phyloP scores from a whole-genome alignment of 2,329 filamentous ascomycete species.

The Ascochyta lentis region DNA sequence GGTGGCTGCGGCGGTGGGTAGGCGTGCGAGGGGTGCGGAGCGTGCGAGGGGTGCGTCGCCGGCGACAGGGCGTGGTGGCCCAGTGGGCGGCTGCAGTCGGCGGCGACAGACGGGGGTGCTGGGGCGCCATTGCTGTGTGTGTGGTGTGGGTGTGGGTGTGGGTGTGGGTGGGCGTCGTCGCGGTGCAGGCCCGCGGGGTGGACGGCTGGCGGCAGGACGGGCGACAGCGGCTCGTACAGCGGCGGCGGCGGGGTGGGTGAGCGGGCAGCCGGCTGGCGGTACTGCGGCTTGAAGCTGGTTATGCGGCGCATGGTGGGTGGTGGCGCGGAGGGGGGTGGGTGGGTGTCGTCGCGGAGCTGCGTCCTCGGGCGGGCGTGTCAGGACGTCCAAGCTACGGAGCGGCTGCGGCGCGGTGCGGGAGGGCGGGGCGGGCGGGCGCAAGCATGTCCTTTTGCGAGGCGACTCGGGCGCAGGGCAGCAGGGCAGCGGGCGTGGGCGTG shows the following conservation, averaged over 20 bases:
- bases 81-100: slow-evolving; percentile 17
- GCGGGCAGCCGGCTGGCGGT: slow-evolving; percentile 40
- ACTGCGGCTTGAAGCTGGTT: slow-evolving; percentile 45
- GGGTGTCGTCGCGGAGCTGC: slow-evolving; percentile 13
- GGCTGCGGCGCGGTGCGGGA: slow-evolving; percentile 32
- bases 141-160: slow-evolving; percentile 6
- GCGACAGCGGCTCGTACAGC: slow-evolving; percentile 47
- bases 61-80: slow-evolving; percentile 19
- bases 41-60: slow-evolving; percentile 20
- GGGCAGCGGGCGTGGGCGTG: slow-evolving; percentile 22
- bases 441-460: slow-evolving; percentile 38
- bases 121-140: slow-evolving; percentile 19
- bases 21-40: slow-evolving; percentile 9
- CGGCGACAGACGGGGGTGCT: background rate
- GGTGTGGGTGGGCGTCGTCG: slow-evolving; percentile 11
- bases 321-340: slow-evolving; percentile 13
- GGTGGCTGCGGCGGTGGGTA: slow-evolving; percentile 26
- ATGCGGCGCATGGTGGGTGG: slow-evolving; percentile 37
- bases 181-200: slow-evolving; percentile 31
- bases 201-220: slow-evolving; percentile 32
- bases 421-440: slow-evolving; percentile 27
- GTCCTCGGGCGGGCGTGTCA: slow-evolving; percentile 33
- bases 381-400: slow-evolving; percentile 32
- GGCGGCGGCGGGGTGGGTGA: slow-evolving; percentile 42
- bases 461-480: slow-evolving; percentile 20